Conservation (phyloP, 2,329 filamentous ascomycete genomes). For the Fusarium burgessii region DNA sequence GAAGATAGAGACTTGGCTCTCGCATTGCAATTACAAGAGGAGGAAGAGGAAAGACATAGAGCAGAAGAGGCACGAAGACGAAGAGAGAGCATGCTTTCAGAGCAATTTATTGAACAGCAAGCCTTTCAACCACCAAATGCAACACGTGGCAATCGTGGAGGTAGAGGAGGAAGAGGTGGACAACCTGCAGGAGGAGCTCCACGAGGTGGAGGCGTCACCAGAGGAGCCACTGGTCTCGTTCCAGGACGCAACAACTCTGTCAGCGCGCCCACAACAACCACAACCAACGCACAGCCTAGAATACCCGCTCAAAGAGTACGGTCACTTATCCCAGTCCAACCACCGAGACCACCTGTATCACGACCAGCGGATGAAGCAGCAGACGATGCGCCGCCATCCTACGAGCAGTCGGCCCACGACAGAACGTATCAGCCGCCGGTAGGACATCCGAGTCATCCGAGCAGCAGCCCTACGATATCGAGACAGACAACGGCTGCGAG, state of each 20-base stretch:
- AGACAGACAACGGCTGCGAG: slow-evolving; percentile 42
- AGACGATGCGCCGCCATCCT: slow-evolving; percentile 68
- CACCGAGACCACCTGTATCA: slow-evolving; percentile 52
- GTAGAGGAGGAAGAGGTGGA: slow-evolving; percentile 18
- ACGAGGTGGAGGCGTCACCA: slow-evolving; percentile 33
- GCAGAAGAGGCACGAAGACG: slow-evolving; percentile 71
- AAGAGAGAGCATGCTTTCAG: slow-evolving; percentile 75
- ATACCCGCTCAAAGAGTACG: slow-evolving; percentile 56
- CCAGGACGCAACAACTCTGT: slow-evolving; percentile 42
- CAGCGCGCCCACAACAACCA: slow-evolving; percentile 36
- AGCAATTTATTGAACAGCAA: slow-evolving; percentile 77
- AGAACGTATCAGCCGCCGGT: slow-evolving; percentile 64
- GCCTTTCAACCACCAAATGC: slow-evolving; percentile 53
- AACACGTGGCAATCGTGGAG: slow-evolving; percentile 41
- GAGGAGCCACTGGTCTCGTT: slow-evolving; percentile 36
- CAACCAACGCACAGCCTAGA: slow-evolving; percentile 35
- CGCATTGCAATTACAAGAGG: slow-evolving; percentile 92
- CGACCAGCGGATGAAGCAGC: slow-evolving; percentile 54
- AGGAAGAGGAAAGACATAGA: slow-evolving; percentile 86
- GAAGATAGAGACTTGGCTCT: slow-evolving; percentile 90
- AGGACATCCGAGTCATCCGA: slow-evolving; percentile 63
- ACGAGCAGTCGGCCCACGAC: slow-evolving; percentile 67
- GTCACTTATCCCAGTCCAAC: slow-evolving; percentile 55
- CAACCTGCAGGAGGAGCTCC: slow-evolving; percentile 12
- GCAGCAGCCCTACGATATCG: slow-evolving; percentile 48